phyloP scores from a whole-genome alignment of 2,329 filamentous ascomycete genomes.

The Colletotrichum gloeosporioides region DNA sequence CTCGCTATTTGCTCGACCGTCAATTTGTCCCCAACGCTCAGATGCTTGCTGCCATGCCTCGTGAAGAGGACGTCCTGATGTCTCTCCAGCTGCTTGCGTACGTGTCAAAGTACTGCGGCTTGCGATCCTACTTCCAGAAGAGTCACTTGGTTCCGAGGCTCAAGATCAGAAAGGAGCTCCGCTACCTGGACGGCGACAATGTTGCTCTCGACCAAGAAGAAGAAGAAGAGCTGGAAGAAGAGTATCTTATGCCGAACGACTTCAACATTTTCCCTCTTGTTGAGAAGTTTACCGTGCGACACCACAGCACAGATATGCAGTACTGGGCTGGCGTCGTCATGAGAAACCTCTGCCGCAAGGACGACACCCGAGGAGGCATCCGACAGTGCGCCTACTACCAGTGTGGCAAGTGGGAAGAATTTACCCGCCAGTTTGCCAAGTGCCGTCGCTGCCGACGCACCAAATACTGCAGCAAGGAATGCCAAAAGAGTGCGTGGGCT shows the following conservation, averaged over 20 bases:
- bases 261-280: constrained; percentile 99
- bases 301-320: constrained; percentile 97
- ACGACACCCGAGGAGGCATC: constrained; percentile 92
- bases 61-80: constrained; percentile 98
- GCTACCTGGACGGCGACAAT: constrained; percentile 76
- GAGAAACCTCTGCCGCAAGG: constrained; percentile 97
- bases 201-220: constrained; percentile 46
- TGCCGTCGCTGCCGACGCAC: constrained; percentile 94
- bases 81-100: constrained; percentile 95
- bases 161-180: constrained; percentile 86
- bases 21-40: constrained; percentile 72
- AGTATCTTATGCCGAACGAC: constrained; percentile 91
- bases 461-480: constrained; percentile 99
- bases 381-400: constrained; percentile 97
- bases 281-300: constrained; percentile 96
- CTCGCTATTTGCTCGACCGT: constrained; percentile 80
- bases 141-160: constrained; percentile 93
- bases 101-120: constrained; percentile 97
- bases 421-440: constrained; percentile 95
- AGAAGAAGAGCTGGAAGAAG: constrained; percentile 75
- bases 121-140: constrained; percentile 92
- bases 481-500: constrained; percentile 98
- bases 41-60: constrained; percentile 88
- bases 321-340: constrained; percentile 99
- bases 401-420: constrained; percentile 98